phyloP scores from a whole-genome alignment of 495 filamentous ascomycete species.

The Recurvomyces mirabilis region DNA sequence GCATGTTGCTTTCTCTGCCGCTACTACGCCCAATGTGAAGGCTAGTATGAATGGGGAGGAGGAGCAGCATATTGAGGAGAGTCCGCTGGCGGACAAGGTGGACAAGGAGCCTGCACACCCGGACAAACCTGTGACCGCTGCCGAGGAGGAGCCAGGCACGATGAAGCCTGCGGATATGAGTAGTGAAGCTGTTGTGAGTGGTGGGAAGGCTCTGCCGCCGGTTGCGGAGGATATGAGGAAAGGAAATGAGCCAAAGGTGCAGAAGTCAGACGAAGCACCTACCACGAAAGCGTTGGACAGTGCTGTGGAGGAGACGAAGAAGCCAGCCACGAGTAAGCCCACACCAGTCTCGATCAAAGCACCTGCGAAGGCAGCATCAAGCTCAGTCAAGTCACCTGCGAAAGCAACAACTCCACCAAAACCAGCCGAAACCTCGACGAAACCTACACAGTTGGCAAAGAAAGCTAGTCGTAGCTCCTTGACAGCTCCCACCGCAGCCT shows the following conservation, averaged over 20 bases:
- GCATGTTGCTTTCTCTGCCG: slow-evolving; percentile 20
- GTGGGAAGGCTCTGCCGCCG: slow-evolving; percentile 27
- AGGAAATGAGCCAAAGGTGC: background rate
- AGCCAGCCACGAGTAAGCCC: background rate
- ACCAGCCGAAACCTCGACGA: too few relatives aligned
- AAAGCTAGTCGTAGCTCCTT: slow-evolving; percentile 22
- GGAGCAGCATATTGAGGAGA: slow-evolving; percentile 4
- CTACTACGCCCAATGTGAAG: slow-evolving; percentile 8
- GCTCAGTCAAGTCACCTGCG: background rate
- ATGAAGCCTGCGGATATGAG: slow-evolving; percentile 31
- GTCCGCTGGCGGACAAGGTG: slow-evolving; percentile 10
- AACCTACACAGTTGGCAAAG: slow-evolving; percentile 10
- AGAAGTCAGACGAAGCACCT: background rate
- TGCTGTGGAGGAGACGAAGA: background rate
- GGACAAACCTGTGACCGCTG: slow-evolving; percentile 32
- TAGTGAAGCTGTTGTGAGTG: slow-evolving; percentile 28
- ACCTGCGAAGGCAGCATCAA: background rate
- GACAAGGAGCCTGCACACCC: slow-evolving; percentile 11
- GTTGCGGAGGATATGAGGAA: slow-evolving; percentile 20
- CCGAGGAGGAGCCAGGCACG: slow-evolving; percentile 25
- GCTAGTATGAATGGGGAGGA: background rate
- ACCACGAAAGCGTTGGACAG: background rate
- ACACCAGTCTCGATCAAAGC: slow-evolving; percentile 6
- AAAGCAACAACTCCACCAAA: slow-evolving; percentile 1
- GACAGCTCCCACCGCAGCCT: slow-evolving; percentile 23